These are phyloP conservation scores for Malus orientalis DNA, from an alignment of 306 rosid genomes.

Conservation along the genomic window DNA sequence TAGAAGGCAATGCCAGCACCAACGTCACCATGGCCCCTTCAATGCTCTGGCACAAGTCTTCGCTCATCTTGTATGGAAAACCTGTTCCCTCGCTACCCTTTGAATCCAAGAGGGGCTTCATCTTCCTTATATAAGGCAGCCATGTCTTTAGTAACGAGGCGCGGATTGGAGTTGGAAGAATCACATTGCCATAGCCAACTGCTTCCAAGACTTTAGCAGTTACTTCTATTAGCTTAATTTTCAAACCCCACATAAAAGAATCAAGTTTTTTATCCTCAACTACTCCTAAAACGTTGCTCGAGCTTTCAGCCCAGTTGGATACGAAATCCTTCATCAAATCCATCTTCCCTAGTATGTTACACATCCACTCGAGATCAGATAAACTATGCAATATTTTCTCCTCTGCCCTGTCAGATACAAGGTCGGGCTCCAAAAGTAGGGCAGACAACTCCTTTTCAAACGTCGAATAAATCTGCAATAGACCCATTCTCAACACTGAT, in stretches of 20 bases:
- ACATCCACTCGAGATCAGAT: conserved; percentile 90
- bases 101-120: conserved; percentile 69
- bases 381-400: conserved; percentile 42
- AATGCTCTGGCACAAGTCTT: conserved; percentile 64
- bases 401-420: conserved; percentile 32
- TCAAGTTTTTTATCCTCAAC: conserved; percentile 66
- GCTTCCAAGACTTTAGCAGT: conserved; percentile 87
- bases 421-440: conserved; percentile 36
- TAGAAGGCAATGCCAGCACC: conserved; percentile 77
- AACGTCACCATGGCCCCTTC: conserved; percentile 75
- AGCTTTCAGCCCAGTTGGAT: conserved; percentile 57
- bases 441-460: conserved; percentile 60
- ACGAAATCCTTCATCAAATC: conserved; percentile 80
- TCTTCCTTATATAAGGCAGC: conserved; percentile 81
- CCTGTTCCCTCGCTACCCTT: conserved; percentile 40
- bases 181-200: conserved; percentile 81
- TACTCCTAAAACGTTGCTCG: conserved; percentile 39
- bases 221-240: conserved; percentile 66
- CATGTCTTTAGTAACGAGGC: conserved; percentile 56
- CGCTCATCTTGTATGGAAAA: conserved; percentile 66
- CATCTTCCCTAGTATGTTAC: conserved; percentile 76
- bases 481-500: conserved; percentile 51
- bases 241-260: conserved; percentile 73
- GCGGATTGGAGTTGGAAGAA: conserved; percentile 60
- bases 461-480: conserved; percentile 33